These are phyloP conservation scores for Oryza glumipatula DNA, from an alignment of 176 grass and related monocot species.

Conservation along the genomic window DNA sequence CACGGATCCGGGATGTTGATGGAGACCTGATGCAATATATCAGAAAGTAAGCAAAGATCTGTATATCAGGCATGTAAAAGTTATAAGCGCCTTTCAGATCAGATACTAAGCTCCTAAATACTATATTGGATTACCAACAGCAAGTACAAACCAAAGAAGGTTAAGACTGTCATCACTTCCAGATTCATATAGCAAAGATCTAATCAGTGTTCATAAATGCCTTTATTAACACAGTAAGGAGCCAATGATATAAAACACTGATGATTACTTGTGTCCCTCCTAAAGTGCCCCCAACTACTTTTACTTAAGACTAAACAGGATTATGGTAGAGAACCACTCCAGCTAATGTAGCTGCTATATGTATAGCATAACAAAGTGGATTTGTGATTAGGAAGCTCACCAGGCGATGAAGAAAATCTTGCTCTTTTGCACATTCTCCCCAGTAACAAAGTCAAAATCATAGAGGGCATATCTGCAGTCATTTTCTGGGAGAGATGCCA, in stretches of 20 bases:
- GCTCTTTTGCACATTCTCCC: slow-evolving; percentile 96
- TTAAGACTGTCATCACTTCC: background rate
- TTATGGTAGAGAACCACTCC: background rate
- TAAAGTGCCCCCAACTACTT: background rate
- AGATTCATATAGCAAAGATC: slow-evolving; percentile 28
- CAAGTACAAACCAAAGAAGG: slow-evolving; percentile 17
- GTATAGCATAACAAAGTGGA: slow-evolving; percentile 10
- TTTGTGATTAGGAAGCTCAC: slow-evolving; percentile 46
- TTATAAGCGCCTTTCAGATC: background rate
- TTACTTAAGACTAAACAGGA: background rate
- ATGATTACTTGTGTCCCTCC: background rate
- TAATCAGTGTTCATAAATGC: background rate
- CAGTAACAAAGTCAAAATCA: slow-evolving; percentile 98
- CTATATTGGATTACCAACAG: background rate
- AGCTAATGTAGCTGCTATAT: background rate
- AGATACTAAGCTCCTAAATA: slow-evolving; percentile 19
- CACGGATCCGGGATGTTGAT: slow-evolving; percentile 73
- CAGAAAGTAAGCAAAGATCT: background rate
- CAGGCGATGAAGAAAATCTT: slow-evolving; percentile 99
- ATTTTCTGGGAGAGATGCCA: slow-evolving; percentile 91
- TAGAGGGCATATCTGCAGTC: slow-evolving; percentile 96
- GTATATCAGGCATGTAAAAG: slow-evolving; percentile 6
- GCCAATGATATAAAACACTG: background rate
- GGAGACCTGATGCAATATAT: slow-evolving; percentile 66
- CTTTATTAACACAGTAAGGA: background rate